These are phyloP conservation scores for Monosporascus sp. DNA, from an alignment of 2,329 filamentous ascomycete genomes.

Conservation along the genomic window DNA sequence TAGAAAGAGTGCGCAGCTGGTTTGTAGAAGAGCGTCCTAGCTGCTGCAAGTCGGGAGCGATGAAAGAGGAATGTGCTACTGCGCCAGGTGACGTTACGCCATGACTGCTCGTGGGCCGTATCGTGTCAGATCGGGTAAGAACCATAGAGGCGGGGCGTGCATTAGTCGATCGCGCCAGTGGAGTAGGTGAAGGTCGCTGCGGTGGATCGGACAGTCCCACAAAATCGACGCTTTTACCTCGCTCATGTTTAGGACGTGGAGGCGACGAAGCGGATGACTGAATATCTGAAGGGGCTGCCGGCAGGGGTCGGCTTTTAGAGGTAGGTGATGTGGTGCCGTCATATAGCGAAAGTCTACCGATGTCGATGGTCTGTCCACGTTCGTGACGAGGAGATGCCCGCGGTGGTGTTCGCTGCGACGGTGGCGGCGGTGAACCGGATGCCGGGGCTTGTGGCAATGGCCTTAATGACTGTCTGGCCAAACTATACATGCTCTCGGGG, in stretches of 20 bases:
- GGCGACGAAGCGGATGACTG: neutral
- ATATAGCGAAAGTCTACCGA: slow-evolving; percentile 48
- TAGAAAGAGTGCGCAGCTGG: slow-evolving; percentile 82
- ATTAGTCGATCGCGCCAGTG: slow-evolving; percentile 17
- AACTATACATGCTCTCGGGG: slow-evolving; percentile 64
- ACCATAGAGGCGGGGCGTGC: slow-evolving; percentile 57
- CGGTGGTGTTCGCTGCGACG: slow-evolving; percentile 20
- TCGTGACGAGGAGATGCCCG: slow-evolving; percentile 37
- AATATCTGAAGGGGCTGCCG: neutral
- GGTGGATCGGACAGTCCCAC: neutral
- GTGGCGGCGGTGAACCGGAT: slow-evolving; percentile 26
- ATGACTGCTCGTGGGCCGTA: slow-evolving; percentile 31
- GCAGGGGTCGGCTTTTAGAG: slow-evolving; percentile 29
- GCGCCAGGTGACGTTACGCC: slow-evolving; percentile 26
- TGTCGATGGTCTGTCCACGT: slow-evolving; percentile 61
- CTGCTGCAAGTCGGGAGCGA: slow-evolving; percentile 69
- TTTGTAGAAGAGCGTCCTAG: slow-evolving; percentile 85
- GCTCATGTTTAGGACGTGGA: neutral
- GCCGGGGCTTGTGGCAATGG: slow-evolving; percentile 65
- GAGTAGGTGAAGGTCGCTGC: slow-evolving; percentile 10
- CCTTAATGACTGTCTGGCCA: slow-evolving; percentile 70
- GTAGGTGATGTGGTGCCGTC: slow-evolving; percentile 36
- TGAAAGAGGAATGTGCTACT: slow-evolving; percentile 43
- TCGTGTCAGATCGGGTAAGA: slow-evolving; percentile 51
- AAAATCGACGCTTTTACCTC: neutral